Base-by-base conservation (phyloP, 768 basidiomycete species). In the Chalciporus piperatus region DNA sequence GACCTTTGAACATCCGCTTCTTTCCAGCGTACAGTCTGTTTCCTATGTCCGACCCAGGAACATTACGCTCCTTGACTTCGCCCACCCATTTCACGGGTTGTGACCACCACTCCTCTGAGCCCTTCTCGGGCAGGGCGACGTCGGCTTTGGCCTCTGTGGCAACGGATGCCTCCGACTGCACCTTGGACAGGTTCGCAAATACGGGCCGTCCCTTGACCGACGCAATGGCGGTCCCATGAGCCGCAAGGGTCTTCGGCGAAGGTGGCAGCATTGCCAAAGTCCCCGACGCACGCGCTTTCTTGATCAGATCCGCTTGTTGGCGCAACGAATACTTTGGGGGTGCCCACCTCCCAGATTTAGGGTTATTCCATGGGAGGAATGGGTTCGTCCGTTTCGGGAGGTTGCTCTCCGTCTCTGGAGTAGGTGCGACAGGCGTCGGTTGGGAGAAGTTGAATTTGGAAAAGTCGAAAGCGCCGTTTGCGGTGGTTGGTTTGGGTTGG, bases 1-100 rank as follows among this genome's bases (percentile, higher is more conserved):
- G 90, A n/a, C 90, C 90, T 76, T 92, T 93, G 82, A 93, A 92
- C 90, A 92, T 92, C 55, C 79, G 75, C 76, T 83, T 87, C 79
- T 80, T 87, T 51, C 76, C 83, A 10, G 84, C 81, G 57, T 92
- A 93, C 58, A 92, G 69, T 48, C 80, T 76, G 56, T 78, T 77
- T 32, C 86, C 85, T 60, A 76, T 61, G 52, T 84, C 74, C 45
- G 78, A 70, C 50, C 85, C 80, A 50, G 72, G 63, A 27, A 72
- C 71, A 37, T 63, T 65, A 64, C 74, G 76, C 48, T 70, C 66
- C 59, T 70, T 65, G 19, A 62, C 55, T 28, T 68, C 69, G 41
- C 70, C 73, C 44, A 75, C 68, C 55, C 82, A 81, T 17, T 72
- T 74, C 70, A 73, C 48, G 10, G 61, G 51, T 19, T 60, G 58